Percentiles rank a stretch among this genome's conserved stretches.
Conservation (phyloP, 345 rosid genomes). For the Eucalyptus regnans region DNA sequence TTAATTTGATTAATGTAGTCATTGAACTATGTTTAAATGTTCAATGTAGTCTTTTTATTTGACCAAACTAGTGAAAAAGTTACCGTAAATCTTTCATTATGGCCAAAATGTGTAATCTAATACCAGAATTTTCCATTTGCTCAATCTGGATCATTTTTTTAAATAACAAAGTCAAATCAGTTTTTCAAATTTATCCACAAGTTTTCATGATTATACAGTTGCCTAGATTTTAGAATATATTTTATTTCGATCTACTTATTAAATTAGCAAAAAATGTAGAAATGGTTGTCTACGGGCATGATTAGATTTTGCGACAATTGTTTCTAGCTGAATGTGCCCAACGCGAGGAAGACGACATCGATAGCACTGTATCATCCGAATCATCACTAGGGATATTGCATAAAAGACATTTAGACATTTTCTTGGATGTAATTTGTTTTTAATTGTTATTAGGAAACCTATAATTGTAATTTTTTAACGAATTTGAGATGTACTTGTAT, state of each 20-base stretch:
- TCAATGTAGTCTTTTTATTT: neutral
- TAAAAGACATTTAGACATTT: neutral
- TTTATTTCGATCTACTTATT: neutral
- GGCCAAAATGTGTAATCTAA: neutral
- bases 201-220: neutral
- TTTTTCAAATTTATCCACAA: neutral
- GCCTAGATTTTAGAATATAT: neutral
- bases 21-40: neutral
- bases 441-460: neutral
- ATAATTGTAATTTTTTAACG: neutral
- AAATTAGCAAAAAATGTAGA: neutral
- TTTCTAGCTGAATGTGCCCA: neutral
- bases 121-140: neutral
- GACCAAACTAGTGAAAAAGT: neutral
- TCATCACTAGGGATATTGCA: neutral
- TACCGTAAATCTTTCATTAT: accelerated
- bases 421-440: neutral
- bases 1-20: neutral
- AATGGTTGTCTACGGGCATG: neutral
- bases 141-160: neutral
- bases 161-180: neutral
- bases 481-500: neutral
- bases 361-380: neutral
- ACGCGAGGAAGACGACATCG: neutral
- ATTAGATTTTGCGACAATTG: neutral